Base-by-base conservation (phyloP, 345 rosid genomes). In the Angophora floribunda region DNA sequence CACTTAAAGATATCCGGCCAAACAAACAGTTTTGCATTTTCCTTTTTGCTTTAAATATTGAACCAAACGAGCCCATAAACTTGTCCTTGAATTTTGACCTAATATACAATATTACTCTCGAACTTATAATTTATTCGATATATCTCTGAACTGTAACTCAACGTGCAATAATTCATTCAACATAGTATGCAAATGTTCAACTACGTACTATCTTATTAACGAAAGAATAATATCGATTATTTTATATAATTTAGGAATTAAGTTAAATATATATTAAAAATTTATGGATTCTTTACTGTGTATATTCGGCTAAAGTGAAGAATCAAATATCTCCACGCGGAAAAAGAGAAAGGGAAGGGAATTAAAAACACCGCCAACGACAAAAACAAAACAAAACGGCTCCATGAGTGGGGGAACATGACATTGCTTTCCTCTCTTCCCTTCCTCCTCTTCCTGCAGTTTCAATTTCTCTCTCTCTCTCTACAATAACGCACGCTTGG, bases 361-460 rank as follows among this genome's bases (percentile, higher is more conserved):
- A 87, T 53, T 30, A 79, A 51, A 65, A 86, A 87, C 87, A 45
- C n/a, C 53, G 88, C 67, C 80, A 89, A 91, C 87, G 90, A 85
- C 89, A 89, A 91, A 87, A 87, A 9, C 49, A n/a, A 41, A 75
- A 75, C 85, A 19, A 75, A 41, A 75, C 85, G 88, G 91, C 88
- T 84, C 47, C 47, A 0, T 28, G 41, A 4, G 41, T 36, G 2
- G 28, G 61, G 61, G 13, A 26, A 0, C 0, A 55, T 26, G 41
- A 8, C 50, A 47, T 57, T 36, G 16, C 50, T 41, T 51, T 88
- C 41, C 80, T 57, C 88, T 41, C 28, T 32, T 7, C 22, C 12
- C 59, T 50, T 22, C 52, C 32, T 41, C 36, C 26, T 51, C 85
- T 50, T 22, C 44, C 70, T 53, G 84, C 88, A 59, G 88, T 85